These are phyloP conservation scores for Juglanconis oblonga DNA, from an alignment of 2,329 filamentous ascomycete genomes.

Conservation along the genomic window DNA sequence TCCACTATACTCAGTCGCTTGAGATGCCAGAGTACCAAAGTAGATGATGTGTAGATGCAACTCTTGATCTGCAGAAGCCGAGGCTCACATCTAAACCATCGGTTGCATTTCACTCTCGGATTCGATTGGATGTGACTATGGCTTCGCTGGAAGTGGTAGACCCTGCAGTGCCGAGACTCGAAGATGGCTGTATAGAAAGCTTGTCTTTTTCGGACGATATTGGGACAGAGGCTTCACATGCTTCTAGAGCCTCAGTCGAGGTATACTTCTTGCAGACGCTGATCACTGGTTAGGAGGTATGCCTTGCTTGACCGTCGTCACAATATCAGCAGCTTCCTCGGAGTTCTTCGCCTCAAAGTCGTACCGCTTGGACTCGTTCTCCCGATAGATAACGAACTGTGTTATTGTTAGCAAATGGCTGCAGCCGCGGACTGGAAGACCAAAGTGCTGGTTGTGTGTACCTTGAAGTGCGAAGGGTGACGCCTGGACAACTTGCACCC, in stretches of 20 bases:
- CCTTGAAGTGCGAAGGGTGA: constrained; percentile 78
- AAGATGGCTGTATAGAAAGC: neutral
- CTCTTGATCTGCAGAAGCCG: neutral
- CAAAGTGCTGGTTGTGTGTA: constrained; percentile 30
- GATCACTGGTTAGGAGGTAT: constrained; percentile 63
- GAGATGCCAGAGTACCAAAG: too few relatives aligned
- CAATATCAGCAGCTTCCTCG: constrained; percentile 75
- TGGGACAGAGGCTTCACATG: neutral
- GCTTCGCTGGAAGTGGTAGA: neutral
- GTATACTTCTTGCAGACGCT: neutral
- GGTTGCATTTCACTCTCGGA: neutral
- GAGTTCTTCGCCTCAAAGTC: constrained; percentile 76
- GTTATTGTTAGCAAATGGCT: constrained; percentile 1
- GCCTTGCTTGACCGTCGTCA: constrained; percentile 73
- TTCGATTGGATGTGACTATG: neutral
- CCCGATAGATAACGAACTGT: constrained; percentile 69
- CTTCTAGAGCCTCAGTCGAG: neutral
- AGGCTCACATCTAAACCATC: neutral
- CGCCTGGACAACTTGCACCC: constrained; percentile 78
- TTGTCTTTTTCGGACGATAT: neutral
- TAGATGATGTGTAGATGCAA: neutral
- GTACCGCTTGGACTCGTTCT: constrained; percentile 75
- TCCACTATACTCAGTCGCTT: neutral
- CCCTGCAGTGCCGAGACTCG: neutral
- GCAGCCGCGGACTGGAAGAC: constrained; percentile 2